Conservation (phyloP, 192 early-diverging fungal species). For the Chytriomyces confervae region DNA sequence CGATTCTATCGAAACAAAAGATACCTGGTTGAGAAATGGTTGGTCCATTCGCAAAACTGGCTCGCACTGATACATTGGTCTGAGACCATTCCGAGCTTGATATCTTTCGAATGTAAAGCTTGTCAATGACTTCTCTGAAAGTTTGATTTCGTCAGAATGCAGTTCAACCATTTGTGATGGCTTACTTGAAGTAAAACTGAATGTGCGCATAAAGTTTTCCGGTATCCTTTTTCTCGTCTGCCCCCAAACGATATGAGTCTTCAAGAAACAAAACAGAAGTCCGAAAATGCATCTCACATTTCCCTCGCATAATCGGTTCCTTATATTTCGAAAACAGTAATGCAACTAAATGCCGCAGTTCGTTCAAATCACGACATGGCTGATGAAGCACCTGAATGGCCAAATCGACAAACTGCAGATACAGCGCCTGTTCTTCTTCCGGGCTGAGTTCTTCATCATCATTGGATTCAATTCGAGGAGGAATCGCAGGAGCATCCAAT, state of each 20-base stretch:
- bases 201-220: conserved; percentile 76
- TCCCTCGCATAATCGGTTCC: conserved; percentile 79
- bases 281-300: conserved; percentile 51
- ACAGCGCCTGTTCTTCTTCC: conserved; percentile 67
- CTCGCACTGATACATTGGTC: background rate
- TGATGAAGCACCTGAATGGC: conserved; percentile 81
- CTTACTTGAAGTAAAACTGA: conserved; percentile 81
- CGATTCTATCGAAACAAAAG: too few species aligned
- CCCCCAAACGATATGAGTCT: background rate
- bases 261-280: background rate
- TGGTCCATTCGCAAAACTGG: too few species aligned
- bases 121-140: conserved; percentile 49
- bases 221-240: conserved; percentile 69
- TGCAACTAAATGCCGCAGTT: conserved; percentile 81
- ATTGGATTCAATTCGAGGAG: too few species aligned
- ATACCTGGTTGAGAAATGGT: too few species aligned
- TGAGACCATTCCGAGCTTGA: conserved; percentile 81
- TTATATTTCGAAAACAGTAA: conserved; percentile 87
- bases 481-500: conserved; percentile 60
- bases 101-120: conserved; percentile 89
- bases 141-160: background rate
- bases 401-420: conserved; percentile 75
- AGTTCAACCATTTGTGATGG: conserved; percentile 48
- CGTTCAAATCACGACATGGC: conserved; percentile 83
- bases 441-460: conserved; percentile 26